phyloP scores from a whole-genome alignment of 2,329 filamentous ascomycete species.

The Neofusicoccum sp. region DNA sequence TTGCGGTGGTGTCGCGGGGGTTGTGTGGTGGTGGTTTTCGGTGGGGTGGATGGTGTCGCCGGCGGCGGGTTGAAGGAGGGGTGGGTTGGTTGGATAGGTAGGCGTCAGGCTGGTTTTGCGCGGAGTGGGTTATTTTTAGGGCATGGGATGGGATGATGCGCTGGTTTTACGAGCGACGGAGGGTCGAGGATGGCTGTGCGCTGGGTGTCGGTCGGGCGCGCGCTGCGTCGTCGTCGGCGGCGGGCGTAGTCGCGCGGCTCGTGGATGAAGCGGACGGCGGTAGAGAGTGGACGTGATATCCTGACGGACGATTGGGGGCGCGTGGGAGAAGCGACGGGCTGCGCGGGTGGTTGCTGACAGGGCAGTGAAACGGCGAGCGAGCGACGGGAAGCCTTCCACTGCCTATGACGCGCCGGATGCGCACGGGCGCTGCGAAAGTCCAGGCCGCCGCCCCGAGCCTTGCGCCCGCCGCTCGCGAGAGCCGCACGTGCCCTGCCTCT shows the following conservation, averaged over 20 bases:
- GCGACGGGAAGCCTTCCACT: constrained; percentile 3
- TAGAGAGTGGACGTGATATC: background rate
- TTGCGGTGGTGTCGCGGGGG: background rate
- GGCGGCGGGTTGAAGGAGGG: background rate
- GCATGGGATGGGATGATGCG: background rate
- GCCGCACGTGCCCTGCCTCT: background rate
- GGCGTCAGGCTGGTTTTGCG: background rate
- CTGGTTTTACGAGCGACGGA: background rate
- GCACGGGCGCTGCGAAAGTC: background rate
- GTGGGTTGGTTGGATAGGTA: background rate
- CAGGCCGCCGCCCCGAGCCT: background rate
- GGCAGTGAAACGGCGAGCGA: constrained; percentile 4
- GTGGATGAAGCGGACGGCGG: background rate
- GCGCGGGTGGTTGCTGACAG: background rate
- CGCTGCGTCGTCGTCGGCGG: background rate
- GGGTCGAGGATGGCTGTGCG: background rate
- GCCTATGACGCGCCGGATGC: background rate
- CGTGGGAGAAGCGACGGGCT: background rate
- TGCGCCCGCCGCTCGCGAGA: background rate
- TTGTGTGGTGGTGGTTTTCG: background rate
- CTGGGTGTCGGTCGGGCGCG: background rate
- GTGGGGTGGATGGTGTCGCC: background rate
- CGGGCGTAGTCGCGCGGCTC: background rate
- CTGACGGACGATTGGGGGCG: background rate
- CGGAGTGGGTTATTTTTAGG: constrained; percentile 7